Percentiles rank a stretch among this genome's conserved stretches.
phyloP scores from a whole-genome alignment of 805 yeast species.

The Komagataella pseudopastoris region DNA sequence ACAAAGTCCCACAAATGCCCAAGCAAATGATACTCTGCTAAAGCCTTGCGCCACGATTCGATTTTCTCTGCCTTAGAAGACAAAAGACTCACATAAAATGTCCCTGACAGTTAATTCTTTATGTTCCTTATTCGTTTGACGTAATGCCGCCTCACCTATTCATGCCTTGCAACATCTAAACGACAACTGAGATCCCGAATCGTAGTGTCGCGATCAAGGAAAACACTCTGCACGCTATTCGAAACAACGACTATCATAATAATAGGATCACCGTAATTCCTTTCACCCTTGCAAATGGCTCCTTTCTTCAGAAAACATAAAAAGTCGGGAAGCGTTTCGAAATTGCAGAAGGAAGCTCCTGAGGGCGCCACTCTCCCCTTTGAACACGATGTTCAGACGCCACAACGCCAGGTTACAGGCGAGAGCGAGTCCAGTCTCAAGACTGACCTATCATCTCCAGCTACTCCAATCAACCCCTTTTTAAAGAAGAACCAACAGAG shows the following conservation, averaged over 20 bases:
- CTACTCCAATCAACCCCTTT: background rate
- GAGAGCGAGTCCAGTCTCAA: background rate
- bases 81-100: no score
- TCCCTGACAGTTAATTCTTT: no score
- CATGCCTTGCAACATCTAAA: background rate
- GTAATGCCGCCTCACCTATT: no score
- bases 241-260: background rate
- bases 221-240: background rate
- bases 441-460: background rate
- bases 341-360: background rate
- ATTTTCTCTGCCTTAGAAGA: no score
- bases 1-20: no score
- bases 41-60: no score
- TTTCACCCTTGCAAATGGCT: background rate
- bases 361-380: background rate
- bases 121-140: no score
- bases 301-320: conserved; percentile 1
- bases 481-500: background rate
- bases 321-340: background rate
- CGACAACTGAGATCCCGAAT: background rate
- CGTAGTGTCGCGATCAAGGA: background rate
- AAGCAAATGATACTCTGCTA: no score
- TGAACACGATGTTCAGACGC: background rate
- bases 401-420: background rate
- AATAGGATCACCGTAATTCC: background rate